These are phyloP conservation scores for Sugiyamaella xylanicola DNA, from an alignment of 1,139 yeast genomes.

Conservation along the genomic window DNA sequence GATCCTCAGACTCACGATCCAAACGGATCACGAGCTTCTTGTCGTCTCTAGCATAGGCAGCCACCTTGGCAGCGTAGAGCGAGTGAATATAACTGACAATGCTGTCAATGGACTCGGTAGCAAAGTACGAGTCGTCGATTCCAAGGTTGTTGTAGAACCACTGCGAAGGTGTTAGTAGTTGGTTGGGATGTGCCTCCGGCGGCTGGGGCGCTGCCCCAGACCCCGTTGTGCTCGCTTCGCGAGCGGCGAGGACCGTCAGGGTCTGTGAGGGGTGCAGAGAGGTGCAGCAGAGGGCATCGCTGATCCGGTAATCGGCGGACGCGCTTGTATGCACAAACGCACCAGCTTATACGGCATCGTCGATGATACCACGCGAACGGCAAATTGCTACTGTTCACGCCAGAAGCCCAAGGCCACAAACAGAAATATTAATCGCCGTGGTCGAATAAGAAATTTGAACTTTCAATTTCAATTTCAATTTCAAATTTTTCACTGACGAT, in stretches of 20 bases:
- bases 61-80: constrained; percentile 88
- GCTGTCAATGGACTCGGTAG: constrained; percentile 76
- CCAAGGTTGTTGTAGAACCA: constrained; percentile 92
- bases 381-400: neutral
- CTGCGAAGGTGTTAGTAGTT: constrained; percentile 27
- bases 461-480: no score
- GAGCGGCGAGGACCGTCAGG: neutral
- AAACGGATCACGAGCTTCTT: constrained; percentile 67
- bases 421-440: neutral
- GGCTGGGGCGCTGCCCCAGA: neutral
- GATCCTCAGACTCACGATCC: constrained; percentile 75
- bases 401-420: neutral
- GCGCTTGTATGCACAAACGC: neutral
- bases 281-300: constrained; percentile 4
- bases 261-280: neutral
- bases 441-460: no score
- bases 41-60: constrained; percentile 70
- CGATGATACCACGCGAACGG: neutral
- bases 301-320: constrained; percentile 18
- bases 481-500: no score
- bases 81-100: constrained; percentile 84
- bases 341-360: neutral
- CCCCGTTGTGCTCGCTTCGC: neutral
- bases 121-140: constrained; percentile 87
- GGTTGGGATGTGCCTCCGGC: neutral